These are phyloP conservation scores for Phytophthora melonis DNA, from an alignment of 352 stramenopile genomes.

Conservation along the genomic window DNA sequence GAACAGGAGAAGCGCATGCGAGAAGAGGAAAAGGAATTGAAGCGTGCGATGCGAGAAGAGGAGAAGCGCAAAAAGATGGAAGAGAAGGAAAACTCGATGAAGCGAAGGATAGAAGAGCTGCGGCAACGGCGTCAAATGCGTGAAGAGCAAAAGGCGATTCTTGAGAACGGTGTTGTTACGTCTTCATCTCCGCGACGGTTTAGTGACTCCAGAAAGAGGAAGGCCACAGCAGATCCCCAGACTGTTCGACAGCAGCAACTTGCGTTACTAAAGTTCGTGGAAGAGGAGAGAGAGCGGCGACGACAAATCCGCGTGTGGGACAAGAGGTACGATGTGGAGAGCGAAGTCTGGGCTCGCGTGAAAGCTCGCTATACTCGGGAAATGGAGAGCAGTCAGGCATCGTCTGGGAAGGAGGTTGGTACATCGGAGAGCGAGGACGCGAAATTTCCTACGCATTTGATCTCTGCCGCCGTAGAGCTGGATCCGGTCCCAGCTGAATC, in stretches of 20 bases:
- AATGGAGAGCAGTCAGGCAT: slow-evolving; percentile 5
- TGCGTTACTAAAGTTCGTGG: slow-evolving; percentile 74
- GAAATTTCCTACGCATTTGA: slow-evolving; percentile 47
- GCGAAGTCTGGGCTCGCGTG: slow-evolving; percentile 61
- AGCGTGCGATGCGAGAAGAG: slow-evolving; percentile 72
- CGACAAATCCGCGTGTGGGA: slow-evolving; percentile 66
- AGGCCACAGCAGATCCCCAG: slow-evolving; percentile 27
- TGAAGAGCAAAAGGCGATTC: slow-evolving; percentile 75
- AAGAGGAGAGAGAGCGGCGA: slow-evolving; percentile 70
- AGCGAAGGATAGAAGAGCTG: slow-evolving; percentile 77
- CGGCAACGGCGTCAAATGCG: slow-evolving; percentile 68
- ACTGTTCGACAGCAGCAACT: slow-evolving; percentile 58
- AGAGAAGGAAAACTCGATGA: slow-evolving; percentile 79
- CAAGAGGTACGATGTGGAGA: slow-evolving; percentile 60
- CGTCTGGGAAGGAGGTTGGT: not conserved
- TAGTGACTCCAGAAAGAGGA: slow-evolving; percentile 32
- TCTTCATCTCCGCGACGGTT: slow-evolving; percentile 41
- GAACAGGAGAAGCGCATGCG: slow-evolving; percentile 76
- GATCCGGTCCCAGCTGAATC: slow-evolving; percentile 48
- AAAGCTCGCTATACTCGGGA: slow-evolving; percentile 50
- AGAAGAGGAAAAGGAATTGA: slow-evolving; percentile 79
- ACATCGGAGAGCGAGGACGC: slow-evolving; percentile 4
- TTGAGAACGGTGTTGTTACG: slow-evolving; percentile 80
- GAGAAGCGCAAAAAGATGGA: slow-evolving; percentile 76
- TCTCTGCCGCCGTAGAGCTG: slow-evolving; percentile 50